Conservation (phyloP, 2,329 filamentous ascomycete species). For the Diaporthe caulivora region DNA sequence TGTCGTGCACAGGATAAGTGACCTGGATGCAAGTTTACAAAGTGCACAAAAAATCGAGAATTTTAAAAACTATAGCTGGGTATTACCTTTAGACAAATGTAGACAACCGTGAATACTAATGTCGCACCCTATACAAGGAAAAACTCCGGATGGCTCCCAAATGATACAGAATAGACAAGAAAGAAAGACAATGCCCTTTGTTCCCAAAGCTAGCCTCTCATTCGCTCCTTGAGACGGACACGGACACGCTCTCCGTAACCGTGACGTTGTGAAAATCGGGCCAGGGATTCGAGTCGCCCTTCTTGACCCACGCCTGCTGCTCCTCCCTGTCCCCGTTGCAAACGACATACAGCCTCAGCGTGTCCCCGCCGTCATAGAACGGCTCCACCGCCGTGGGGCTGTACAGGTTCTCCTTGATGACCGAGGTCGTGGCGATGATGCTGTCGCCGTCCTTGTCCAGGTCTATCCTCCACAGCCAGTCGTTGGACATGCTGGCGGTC, state of each 20-base stretch:
- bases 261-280: constrained; percentile 15
- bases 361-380: neutral
- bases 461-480: constrained; percentile 19
- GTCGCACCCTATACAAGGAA: constrained; percentile 1
- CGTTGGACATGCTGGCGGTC: constrained; percentile 27
- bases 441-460: constrained; percentile 20
- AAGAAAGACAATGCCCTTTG: neutral
- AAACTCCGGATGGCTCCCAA: constrained; percentile 7
- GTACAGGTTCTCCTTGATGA: constrained; percentile 31
- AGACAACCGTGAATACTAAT: neutral
- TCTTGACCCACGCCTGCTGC: constrained; percentile 27
- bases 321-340: constrained; percentile 32
- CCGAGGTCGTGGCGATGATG: neutral
- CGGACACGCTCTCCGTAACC: constrained; percentile 16
- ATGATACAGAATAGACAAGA: neutral
- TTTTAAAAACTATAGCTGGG: neutral
- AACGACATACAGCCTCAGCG: constrained; percentile 19
- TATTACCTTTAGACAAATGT: constrained; percentile 15
- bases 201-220: neutral
- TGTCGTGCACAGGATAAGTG: neutral
- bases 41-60: neutral
- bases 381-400: constrained; percentile 28
- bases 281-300: constrained; percentile 23
- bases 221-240: neutral
- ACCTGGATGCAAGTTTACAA: neutral